These are phyloP conservation scores for Jacaranda mimosifolia DNA, from an alignment of 257 asterid species.

Conservation along the genomic window DNA sequence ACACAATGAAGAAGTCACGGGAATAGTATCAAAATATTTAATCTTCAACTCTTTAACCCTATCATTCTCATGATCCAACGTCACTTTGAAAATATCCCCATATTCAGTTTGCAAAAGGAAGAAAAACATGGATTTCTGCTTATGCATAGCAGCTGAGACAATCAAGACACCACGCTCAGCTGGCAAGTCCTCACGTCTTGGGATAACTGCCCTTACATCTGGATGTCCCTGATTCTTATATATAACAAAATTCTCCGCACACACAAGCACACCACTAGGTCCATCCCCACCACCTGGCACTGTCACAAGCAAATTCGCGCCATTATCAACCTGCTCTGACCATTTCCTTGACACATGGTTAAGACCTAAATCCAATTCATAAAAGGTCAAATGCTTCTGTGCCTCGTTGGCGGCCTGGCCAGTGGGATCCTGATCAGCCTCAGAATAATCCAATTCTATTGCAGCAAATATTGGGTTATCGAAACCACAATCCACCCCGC, in stretches of 20 bases:
- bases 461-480: conserved; percentile 98
- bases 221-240: conserved; percentile 97
- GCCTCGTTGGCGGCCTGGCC: conserved; percentile 95
- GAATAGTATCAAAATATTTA: conserved; percentile 94
- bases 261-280: conserved; percentile 98
- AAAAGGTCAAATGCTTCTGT: conserved; percentile 90
- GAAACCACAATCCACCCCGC: conserved; percentile 97
- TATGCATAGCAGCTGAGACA: conserved; percentile 94
- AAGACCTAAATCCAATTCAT: conserved; percentile 96
- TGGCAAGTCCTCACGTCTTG: conserved; percentile 93
- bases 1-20: conserved; percentile 90
- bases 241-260: conserved; percentile 96
- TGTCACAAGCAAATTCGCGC: conserved; percentile 95
- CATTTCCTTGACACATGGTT: conserved; percentile 98
- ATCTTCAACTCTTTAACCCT: conserved; percentile 90
- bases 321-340: conserved; percentile 97
- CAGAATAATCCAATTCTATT: conserved; percentile 91
- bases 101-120: conserved; percentile 97
- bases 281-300: conserved; percentile 99
- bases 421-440: conserved; percentile 97
- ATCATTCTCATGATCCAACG: conserved; percentile 84
- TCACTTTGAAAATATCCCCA: conserved; percentile 92
- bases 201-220: conserved; percentile 95
- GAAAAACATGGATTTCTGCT: conserved; percentile 97
- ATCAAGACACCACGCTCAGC: conserved; percentile 97